phyloP scores from a whole-genome alignment of 352 stramenopile genomes.

The Pythium aphanidermatum region DNA sequence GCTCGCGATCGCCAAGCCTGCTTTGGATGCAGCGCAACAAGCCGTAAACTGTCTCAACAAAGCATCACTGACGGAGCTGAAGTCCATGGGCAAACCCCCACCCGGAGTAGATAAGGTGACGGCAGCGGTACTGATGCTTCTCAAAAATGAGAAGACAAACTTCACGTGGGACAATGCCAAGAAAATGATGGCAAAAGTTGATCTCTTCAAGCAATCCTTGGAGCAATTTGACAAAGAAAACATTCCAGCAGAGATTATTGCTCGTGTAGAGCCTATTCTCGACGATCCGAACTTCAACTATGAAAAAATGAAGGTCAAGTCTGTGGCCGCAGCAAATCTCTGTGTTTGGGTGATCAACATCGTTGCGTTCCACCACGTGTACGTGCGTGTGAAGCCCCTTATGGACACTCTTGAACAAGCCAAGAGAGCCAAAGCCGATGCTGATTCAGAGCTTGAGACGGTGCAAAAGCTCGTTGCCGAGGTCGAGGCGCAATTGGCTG shows the following conservation, averaged over 20 bases:
- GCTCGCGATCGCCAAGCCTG: slow-evolving; percentile 75
- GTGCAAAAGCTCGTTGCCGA: slow-evolving; percentile 81
- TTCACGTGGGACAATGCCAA: slow-evolving; percentile 94
- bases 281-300: slow-evolving; percentile 91
- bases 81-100: slow-evolving; percentile 85
- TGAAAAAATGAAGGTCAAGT: slow-evolving; percentile 94
- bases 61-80: slow-evolving; percentile 81
- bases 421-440: slow-evolving; percentile 58
- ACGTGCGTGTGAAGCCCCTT: slow-evolving; percentile 92
- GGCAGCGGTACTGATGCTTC: slow-evolving; percentile 85
- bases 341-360: slow-evolving; percentile 94
- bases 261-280: slow-evolving; percentile 79
- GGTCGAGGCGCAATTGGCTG: slow-evolving; percentile 73
- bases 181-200: slow-evolving; percentile 95
- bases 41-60: slow-evolving; percentile 90
- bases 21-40: slow-evolving; percentile 73
- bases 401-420: slow-evolving; percentile 90
- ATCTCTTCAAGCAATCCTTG: slow-evolving; percentile 88
- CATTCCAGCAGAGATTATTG: slow-evolving; percentile 85
- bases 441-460: slow-evolving; percentile 71
- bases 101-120: slow-evolving; percentile 88
- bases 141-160: slow-evolving; percentile 93
- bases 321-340: slow-evolving; percentile 84
- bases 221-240: slow-evolving; percentile 91
- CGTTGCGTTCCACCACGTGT: slow-evolving; percentile 89